These are phyloP conservation scores for Trametopsis cervina DNA, from an alignment of 768 basidiomycete species.

Conservation along the genomic window DNA sequence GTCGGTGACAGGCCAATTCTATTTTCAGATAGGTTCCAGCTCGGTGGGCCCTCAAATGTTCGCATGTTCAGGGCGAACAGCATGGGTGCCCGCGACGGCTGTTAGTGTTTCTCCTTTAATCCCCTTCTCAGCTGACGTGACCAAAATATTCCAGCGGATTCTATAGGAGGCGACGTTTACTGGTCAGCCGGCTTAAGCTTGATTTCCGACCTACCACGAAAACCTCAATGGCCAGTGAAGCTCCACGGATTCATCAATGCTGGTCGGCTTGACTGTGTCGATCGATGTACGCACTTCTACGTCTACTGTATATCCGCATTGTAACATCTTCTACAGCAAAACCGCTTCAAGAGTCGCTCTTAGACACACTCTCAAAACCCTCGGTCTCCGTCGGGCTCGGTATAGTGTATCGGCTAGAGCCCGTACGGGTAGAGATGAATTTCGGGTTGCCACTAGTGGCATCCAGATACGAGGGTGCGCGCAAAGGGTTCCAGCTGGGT, in stretches of 20 bases:
- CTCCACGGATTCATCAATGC: conserved; percentile 76
- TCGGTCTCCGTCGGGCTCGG: conserved; percentile 80
- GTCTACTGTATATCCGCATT: conserved; percentile 15
- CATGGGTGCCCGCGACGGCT: conserved; percentile 70
- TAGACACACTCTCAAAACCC: conserved; percentile 40
- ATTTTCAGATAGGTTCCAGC: conserved; percentile 84
- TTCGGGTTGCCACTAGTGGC: conserved; percentile 77
- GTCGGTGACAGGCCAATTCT: conserved; percentile 42
- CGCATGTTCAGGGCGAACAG: conserved; percentile 70
- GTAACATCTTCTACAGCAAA: conserved; percentile 26
- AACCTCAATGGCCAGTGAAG: conserved; percentile 81
- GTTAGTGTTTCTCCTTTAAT: conserved; percentile 33
- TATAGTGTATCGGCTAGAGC: conserved; percentile 76
- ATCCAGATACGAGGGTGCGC: conserved; percentile 54
- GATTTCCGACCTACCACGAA: conserved; percentile 65
- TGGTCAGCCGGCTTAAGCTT: conserved; percentile 75
- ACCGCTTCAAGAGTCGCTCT: conserved; percentile 33
- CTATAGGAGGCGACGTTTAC: conserved; percentile 74
- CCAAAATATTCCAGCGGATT: conserved; percentile 50
- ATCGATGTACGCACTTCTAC: conserved; percentile 35
- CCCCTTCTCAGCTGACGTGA: too few relatives aligned
- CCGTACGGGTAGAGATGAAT: conserved; percentile 82
- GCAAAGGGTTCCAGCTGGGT: conserved; percentile 74
- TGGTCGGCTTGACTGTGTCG: conserved; percentile 60
- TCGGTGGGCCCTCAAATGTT: conserved; percentile 86